A percentile compares a stretch with the other conserved stretches of the same genome.
Conservation (phyloP, 805 yeast species). For the Suhomyces sp. region DNA sequence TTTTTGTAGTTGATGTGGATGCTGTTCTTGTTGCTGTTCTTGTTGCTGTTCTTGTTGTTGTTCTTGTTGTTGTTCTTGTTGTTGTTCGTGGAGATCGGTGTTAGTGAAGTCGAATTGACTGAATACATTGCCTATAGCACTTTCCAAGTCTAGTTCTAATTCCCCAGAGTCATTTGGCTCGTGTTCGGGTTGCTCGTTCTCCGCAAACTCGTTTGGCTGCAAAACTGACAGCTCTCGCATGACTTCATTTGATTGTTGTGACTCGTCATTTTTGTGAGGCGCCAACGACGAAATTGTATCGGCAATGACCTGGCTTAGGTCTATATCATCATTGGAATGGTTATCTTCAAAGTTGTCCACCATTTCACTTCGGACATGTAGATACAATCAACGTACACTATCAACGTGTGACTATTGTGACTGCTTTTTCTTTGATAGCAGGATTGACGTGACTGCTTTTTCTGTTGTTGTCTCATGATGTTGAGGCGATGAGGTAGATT, state of each 20-base stretch:
- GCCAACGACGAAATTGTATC: conserved; percentile 6
- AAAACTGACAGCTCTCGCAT: conserved; percentile 1
- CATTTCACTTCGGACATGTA: neutral
- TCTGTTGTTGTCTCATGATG: conserved; percentile 7
- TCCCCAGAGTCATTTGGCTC: conserved; percentile 1
- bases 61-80: neutral
- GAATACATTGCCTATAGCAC: conserved; percentile 40
- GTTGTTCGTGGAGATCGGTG: neutral
- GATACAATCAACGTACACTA: neutral
- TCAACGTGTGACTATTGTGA: conserved; percentile 13
- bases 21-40: neutral
- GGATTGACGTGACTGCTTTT: conserved; percentile 17
- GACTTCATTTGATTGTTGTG: neutral
- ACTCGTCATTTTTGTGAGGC: neutral
- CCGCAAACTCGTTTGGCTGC: conserved; percentile 10
- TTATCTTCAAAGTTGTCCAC: neutral
- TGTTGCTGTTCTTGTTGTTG: no score
- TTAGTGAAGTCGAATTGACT: conserved; percentile 25
- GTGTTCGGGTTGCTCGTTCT: neutral
- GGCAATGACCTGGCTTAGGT: conserved; percentile 9
- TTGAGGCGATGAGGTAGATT: neutral
- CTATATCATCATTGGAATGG: conserved; percentile 8
- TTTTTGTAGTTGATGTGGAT: neutral
- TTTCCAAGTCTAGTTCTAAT: conserved; percentile 21
- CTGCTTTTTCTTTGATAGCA: conserved; percentile 16